Conservation (phyloP, 129 eudicot genomes). For the Pulicaria dysenterica region DNA sequence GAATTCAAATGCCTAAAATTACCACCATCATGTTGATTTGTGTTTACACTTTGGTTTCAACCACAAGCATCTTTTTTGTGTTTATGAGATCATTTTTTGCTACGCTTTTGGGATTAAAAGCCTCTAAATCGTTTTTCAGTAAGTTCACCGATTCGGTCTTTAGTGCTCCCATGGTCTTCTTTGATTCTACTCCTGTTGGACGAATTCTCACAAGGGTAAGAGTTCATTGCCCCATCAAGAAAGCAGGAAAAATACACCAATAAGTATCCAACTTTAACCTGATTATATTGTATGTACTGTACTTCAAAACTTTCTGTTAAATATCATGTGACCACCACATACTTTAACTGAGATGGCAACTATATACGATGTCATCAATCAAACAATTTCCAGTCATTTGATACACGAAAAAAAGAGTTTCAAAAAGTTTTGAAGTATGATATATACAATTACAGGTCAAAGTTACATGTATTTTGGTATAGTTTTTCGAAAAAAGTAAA, state of each 20-base stretch:
- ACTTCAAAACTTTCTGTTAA: too few species aligned
- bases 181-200: conserved; percentile 80
- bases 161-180: conserved; percentile 73
- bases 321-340: too few species aligned
- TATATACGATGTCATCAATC: too few species aligned
- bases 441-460: too few species aligned
- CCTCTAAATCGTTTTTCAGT: conserved; percentile 56
- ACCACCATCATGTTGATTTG: conserved; percentile 44
- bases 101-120: conserved; percentile 59
- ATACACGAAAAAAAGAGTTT: too few species aligned
- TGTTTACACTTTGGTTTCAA: conserved; percentile 47
- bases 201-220: conserved; percentile 71
- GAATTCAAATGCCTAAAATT: conserved; percentile 46
- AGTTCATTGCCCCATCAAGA: not conserved
- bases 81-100: conserved; percentile 50
- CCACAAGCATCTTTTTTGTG: conserved; percentile 48
- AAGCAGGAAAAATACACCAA: too few species aligned
- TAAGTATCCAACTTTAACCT: too few species aligned
- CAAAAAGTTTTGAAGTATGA: too few species aligned
- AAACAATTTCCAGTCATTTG: too few species aligned
- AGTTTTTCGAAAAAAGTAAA: not conserved
- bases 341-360: too few species aligned
- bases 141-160: conserved; percentile 49
- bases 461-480: too few species aligned
- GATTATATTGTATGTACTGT: too few species aligned